Conservation (phyloP, 352 stramenopile genomes). For the Phytophthora vignae region DNA sequence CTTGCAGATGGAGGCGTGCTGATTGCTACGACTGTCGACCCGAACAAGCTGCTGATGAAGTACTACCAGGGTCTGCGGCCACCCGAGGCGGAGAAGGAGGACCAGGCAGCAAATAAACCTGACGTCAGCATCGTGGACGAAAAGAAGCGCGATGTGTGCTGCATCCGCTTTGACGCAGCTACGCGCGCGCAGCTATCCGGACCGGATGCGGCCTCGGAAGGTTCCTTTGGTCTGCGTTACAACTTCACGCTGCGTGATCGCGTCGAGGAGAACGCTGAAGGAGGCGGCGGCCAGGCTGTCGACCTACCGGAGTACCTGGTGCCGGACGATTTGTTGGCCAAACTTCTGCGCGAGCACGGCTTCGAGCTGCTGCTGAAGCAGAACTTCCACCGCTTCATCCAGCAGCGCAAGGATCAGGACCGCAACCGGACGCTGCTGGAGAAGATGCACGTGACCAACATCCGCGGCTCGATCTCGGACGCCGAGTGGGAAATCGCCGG, state of each 20-base stretch:
- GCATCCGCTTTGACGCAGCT: slow-evolving; percentile 75
- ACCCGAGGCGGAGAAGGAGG: slow-evolving; percentile 30
- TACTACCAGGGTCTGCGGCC: slow-evolving; percentile 74
- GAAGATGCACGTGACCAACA: slow-evolving; percentile 92
- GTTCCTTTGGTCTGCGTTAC: slow-evolving; percentile 89
- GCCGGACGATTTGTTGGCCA: slow-evolving; percentile 77
- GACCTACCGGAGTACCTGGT: slow-evolving; percentile 93
- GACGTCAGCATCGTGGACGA: slow-evolving; percentile 79
- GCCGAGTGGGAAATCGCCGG: slow-evolving; percentile 89
- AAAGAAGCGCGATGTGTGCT: slow-evolving; percentile 80
- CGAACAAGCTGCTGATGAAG: slow-evolving; percentile 90
- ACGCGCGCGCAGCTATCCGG: slow-evolving; percentile 58
- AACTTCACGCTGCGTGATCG: slow-evolving; percentile 91
- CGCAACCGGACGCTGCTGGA: slow-evolving; percentile 72
- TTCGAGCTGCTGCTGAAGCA: slow-evolving; percentile 87
- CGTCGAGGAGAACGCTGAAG: slow-evolving; percentile 57
- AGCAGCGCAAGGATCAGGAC: slow-evolving; percentile 76
- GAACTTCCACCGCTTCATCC: slow-evolving; percentile 88
- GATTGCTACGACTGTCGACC: slow-evolving; percentile 98
- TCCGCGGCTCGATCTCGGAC: slow-evolving; percentile 82
- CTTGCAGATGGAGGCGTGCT: slow-evolving; percentile 94
- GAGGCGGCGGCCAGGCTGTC: slow-evolving; percentile 71
- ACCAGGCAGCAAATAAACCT: slow-evolving; percentile 32
- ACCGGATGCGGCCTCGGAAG: slow-evolving; percentile 44
- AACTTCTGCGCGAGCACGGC: slow-evolving; percentile 72